A percentile compares a stretch with the other conserved stretches of the same genome.
Evolutionary conservation across 192 early-diverging fungal species (phyloP).

Genomic region (Cetraspora pellucida): DNA sequence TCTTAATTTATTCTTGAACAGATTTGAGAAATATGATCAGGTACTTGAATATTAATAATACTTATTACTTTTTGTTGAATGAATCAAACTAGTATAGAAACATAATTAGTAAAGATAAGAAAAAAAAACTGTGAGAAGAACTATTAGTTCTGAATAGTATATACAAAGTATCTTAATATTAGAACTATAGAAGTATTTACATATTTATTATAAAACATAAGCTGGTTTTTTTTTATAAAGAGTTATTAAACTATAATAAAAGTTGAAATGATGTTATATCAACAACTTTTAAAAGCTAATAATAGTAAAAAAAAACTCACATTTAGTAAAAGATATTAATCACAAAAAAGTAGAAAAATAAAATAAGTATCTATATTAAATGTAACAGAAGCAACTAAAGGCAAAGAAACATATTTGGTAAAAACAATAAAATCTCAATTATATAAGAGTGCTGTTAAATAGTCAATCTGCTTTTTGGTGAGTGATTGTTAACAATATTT

Average conservation of each 20-base stretch:
- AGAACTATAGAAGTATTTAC: slow-evolving; percentile 69
- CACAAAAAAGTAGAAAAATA: slow-evolving; percentile 28
- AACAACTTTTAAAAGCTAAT: slow-evolving; percentile 27
- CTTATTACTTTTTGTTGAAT: too few species aligned
- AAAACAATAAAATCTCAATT: slow-evolving; percentile 42
- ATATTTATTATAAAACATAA: slow-evolving; percentile 72
- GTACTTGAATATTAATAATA: too few species aligned
- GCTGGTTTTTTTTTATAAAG: slow-evolving; percentile 87
- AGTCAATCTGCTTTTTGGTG: slow-evolving; percentile 94
- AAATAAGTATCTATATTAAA: slow-evolving; percentile 23
- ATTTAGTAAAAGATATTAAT: slow-evolving; percentile 1
- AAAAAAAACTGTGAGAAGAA: slow-evolving; percentile 59
- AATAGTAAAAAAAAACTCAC: slow-evolving; percentile 37
- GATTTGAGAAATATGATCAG: too few species aligned
- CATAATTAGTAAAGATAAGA: slow-evolving; percentile 44
- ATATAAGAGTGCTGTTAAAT: slow-evolving; percentile 76
- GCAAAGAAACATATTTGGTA: slow-evolving; percentile 26
- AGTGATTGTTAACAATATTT: slow-evolving; percentile 17
- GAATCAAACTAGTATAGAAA: slow-evolving; percentile 38
- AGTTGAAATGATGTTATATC: slow-evolving; percentile 35
- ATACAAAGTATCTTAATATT: slow-evolving; percentile 76
- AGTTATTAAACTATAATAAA: slow-evolving; percentile 66
- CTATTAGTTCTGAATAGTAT: slow-evolving; percentile 66
- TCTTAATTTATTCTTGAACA: too few species aligned
- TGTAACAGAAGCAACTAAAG: slow-evolving; percentile 30